Evolutionary conservation across 176 grass and related monocot genomes (phyloP).

Genomic region (Zoysia pacifica): DNA sequence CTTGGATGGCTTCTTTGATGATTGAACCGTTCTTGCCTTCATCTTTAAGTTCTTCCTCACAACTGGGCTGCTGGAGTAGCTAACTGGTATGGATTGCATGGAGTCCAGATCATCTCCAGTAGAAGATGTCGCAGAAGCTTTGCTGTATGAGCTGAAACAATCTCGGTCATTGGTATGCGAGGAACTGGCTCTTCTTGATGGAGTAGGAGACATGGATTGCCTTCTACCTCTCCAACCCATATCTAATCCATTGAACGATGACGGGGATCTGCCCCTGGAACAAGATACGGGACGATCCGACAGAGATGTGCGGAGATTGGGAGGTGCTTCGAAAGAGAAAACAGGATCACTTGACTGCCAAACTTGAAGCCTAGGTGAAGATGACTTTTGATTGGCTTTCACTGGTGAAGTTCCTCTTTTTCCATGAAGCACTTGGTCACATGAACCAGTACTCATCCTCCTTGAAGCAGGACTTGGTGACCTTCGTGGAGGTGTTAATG

Average conservation of each 20-base stretch:
- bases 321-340: slow-evolving; percentile 74
- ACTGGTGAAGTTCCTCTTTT: slow-evolving; percentile 69
- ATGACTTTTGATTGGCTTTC: slow-evolving; percentile 51
- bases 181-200: slow-evolving; percentile 76
- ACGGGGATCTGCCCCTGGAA: slow-evolving; percentile 71
- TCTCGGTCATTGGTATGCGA: slow-evolving; percentile 67
- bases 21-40: slow-evolving; percentile 60
- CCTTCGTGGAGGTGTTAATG: slow-evolving; percentile 59
- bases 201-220: slow-evolving; percentile 82
- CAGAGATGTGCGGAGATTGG: slow-evolving; percentile 82
- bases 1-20: slow-evolving; percentile 75
- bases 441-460: slow-evolving; percentile 70
- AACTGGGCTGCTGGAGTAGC: slow-evolving; percentile 47
- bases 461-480: slow-evolving; percentile 72
- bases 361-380: slow-evolving; percentile 64
- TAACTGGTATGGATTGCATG: slow-evolving; percentile 46
- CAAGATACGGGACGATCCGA: slow-evolving; percentile 58
- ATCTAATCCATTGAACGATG: slow-evolving; percentile 56
- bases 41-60: slow-evolving; percentile 59
- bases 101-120: slow-evolving; percentile 83
- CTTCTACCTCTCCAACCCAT: slow-evolving; percentile 64
- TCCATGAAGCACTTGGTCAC: slow-evolving; percentile 32
- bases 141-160: slow-evolving; percentile 55
- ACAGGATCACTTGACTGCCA: slow-evolving; percentile 70
- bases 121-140: slow-evolving; percentile 60